Percentiles rank a stretch among this genome's conserved stretches.
Evolutionary conservation across 1,139 yeast genomes (phyloP).

Genomic region (Geotrichum carabidarum): DNA sequence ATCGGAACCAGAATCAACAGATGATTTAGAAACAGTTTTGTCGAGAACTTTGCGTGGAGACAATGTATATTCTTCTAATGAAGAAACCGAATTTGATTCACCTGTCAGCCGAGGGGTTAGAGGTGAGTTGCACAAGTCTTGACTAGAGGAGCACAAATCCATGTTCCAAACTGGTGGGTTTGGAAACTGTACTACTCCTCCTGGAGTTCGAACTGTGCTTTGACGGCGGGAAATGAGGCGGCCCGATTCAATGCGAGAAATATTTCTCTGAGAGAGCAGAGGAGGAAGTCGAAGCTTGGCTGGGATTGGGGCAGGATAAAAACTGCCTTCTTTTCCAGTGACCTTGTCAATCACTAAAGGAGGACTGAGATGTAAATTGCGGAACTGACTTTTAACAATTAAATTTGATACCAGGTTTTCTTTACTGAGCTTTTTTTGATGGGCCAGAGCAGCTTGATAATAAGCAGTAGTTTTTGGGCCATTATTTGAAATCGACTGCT

Average conservation of each 20-base stretch:
- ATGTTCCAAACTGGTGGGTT: constrained; percentile 20
- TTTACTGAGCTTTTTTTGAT: constrained; percentile 7
- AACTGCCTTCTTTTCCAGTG: constrained; percentile 11
- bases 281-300: constrained; percentile 28
- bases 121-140: no score
- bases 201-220: not conserved
- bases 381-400: constrained; percentile 4
- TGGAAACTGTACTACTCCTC: constrained; percentile 19
- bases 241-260: constrained; percentile 7
- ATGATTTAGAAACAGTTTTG: no score
- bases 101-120: no score
- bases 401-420: constrained; percentile 5
- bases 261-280: constrained; percentile 25
- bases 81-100: no score
- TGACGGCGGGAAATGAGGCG: constrained; percentile 8
- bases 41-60: no score
- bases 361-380: constrained; percentile 10
- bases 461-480: no score
- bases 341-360: not conserved
- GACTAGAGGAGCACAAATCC: not conserved
- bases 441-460: not conserved
- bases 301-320: constrained; percentile 38
- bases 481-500: no score
- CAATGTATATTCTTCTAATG: no score
- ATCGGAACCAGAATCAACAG: no score